A percentile compares a stretch with the other conserved stretches of the same genome.
phyloP scores from a whole-genome alignment of 2,329 filamentous ascomycete genomes.

The Hypoxylon sp. region DNA sequence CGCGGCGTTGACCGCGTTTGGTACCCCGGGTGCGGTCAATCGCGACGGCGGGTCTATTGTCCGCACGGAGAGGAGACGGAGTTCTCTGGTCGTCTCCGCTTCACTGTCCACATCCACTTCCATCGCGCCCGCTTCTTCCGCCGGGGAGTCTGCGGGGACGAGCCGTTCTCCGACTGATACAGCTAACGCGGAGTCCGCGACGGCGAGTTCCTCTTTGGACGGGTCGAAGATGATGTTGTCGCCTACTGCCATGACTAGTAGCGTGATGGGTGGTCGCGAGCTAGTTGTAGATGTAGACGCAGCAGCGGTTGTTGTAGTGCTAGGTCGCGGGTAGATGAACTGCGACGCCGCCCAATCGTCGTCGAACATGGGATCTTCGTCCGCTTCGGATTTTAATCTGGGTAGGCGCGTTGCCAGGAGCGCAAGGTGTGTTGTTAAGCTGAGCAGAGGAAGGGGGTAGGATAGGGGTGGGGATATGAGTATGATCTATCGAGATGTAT shows the following conservation, averaged over 20 bases:
- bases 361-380: constrained; percentile 97
- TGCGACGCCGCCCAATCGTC: constrained; percentile 94
- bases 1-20: constrained; percentile 71
- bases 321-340: constrained; percentile 75
- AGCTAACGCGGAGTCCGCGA: constrained; percentile 89
- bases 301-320: constrained; percentile 13
- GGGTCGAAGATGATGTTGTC: constrained; percentile 96
- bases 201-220: constrained; percentile 88
- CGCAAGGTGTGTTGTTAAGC: constrained; percentile 91
- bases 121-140: constrained; percentile 52
- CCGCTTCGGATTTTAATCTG: constrained; percentile 84
- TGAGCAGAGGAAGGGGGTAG: constrained; percentile 92
- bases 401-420: constrained; percentile 89
- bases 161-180: constrained; percentile 76
- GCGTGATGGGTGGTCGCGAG: constrained; percentile 82
- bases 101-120: constrained; percentile 53
- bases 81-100: constrained; percentile 51
- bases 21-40: constrained; percentile 77
- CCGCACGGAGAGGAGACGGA: constrained; percentile 76
- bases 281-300: constrained; percentile 16
- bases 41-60: constrained; percentile 81
- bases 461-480: constrained; percentile 93
- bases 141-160: constrained; percentile 29
- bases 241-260: constrained; percentile 88
- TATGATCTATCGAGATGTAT: constrained; percentile 72